Evolutionary conservation across 2,329 filamentous ascomycete genomes (phyloP).

Genomic region (Neonectria punicea): DNA sequence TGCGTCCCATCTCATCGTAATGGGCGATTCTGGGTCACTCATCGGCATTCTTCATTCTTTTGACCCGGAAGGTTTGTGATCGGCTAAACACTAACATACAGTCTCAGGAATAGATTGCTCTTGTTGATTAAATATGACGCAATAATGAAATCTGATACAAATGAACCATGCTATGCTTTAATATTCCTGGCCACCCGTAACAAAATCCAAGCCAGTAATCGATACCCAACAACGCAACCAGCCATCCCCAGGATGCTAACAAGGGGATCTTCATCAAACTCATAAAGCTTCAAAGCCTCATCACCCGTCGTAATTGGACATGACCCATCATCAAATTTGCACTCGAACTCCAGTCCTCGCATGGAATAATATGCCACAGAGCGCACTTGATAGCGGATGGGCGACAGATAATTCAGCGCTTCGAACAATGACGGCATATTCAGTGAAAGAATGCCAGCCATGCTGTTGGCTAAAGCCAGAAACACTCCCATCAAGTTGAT

Average conservation of each 20-base stretch:
- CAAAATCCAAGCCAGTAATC: slow-evolving; percentile 66
- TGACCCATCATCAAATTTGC: slow-evolving; percentile 63
- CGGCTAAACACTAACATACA: background rate
- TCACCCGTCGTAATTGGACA: slow-evolving; percentile 73
- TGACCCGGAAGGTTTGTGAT: no score
- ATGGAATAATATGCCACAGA: slow-evolving; percentile 74
- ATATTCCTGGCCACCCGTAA: background rate
- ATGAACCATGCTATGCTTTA: background rate
- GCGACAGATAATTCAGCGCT: slow-evolving; percentile 75
- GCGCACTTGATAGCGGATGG: slow-evolving; percentile 73
- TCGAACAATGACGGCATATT: slow-evolving; percentile 72
- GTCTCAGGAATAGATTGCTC: background rate
- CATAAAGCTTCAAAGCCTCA: slow-evolving; percentile 73
- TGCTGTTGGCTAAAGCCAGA: slow-evolving; percentile 74
- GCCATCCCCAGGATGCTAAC: slow-evolving; percentile 71
- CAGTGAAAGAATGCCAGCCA: slow-evolving; percentile 76
- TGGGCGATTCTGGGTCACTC: no score
- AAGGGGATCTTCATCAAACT: slow-evolving; percentile 68
- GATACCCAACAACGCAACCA: slow-evolving; percentile 70
- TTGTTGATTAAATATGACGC: background rate
- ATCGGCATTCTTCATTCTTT: no score
- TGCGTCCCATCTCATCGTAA: no score
- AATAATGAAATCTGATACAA: background rate
- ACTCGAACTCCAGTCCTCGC: slow-evolving; percentile 68
- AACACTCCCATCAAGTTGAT: slow-evolving; percentile 76